phyloP scores from a whole-genome alignment of 1,284 basidiomycete species.

The Puccinia triticina region DNA sequence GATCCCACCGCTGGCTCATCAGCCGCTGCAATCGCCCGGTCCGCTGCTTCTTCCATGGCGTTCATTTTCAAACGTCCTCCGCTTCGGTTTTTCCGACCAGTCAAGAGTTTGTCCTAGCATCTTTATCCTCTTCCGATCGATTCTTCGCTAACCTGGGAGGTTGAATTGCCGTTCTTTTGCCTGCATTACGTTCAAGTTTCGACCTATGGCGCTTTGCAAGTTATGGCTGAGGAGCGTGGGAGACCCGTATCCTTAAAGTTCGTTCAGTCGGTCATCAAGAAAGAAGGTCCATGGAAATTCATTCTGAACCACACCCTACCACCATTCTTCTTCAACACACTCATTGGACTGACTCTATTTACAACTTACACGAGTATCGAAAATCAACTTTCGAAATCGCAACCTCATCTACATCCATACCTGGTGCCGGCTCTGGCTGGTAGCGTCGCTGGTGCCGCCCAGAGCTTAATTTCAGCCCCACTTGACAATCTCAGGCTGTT shows the following conservation, averaged over 20 bases:
- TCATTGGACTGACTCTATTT: conserved; percentile 44
- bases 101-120: conserved; percentile 19
- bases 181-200: conserved; percentile 16
- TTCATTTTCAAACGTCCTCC: conserved; percentile 45
- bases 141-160: not conserved
- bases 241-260: conserved; percentile 18
- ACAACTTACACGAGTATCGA: conserved; percentile 27
- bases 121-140: not conserved
- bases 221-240: conserved; percentile 21
- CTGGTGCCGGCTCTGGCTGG: conserved; percentile 28
- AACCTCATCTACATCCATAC: conserved; percentile 20
- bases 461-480: conserved; percentile 35
- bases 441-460: conserved; percentile 16
- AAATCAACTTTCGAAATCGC: conserved; percentile 12
- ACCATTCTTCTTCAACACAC: conserved; percentile 37
- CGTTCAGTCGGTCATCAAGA: conserved; percentile 32
- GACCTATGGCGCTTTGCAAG: conserved; percentile 27
- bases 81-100: conserved; percentile 45
- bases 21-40: conserved; percentile 29
- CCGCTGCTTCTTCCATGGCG: conserved; percentile 32
- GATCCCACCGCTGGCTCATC: conserved; percentile 16
- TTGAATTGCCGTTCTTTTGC: not conserved
- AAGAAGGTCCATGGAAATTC: conserved; percentile 18
- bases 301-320: conserved; percentile 38
- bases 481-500: conserved; percentile 41